Evolutionary conservation across 139 green algal species (phyloP).

Genomic region (Chlorella sp.): DNA sequence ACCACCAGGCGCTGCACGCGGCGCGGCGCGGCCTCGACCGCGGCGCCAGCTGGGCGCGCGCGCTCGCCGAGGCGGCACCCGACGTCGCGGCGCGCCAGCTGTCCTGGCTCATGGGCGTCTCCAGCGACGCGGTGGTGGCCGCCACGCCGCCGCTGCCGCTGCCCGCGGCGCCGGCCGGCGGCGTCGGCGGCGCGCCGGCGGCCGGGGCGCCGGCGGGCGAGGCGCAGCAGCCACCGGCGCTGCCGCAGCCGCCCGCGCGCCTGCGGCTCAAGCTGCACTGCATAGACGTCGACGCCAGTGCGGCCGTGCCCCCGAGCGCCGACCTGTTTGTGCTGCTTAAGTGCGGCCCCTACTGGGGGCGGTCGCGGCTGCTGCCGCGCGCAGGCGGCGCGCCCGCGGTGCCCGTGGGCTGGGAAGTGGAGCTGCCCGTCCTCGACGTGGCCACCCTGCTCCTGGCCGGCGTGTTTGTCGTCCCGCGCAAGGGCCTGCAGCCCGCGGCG

Average conservation of each 20-base stretch:
- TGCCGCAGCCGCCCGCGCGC: background rate
- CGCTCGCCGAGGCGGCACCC: too few relatives aligned
- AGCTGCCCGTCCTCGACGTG: conserved; percentile 22
- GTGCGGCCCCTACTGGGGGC: conserved; percentile 41
- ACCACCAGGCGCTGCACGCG: background rate
- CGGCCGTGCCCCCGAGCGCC: background rate
- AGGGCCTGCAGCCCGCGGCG: too few relatives aligned
- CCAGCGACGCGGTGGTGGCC: too few relatives aligned
- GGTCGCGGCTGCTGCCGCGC: background rate
- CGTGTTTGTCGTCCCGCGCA: too few relatives aligned
- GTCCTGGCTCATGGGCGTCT: too few relatives aligned
- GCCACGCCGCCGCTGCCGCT: too few relatives aligned
- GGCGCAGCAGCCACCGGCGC: background rate
- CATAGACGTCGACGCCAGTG: too few relatives aligned
- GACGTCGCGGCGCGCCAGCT: too few relatives aligned
- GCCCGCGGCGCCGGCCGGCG: too few relatives aligned
- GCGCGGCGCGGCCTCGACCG: too few relatives aligned
- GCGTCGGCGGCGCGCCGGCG: background rate
- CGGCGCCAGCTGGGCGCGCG: too few relatives aligned
- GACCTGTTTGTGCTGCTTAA: conserved; percentile 33
- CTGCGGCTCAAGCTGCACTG: conserved; percentile 4
- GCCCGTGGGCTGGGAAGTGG: conserved; percentile 15
- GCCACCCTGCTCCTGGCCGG: conserved; percentile 25
- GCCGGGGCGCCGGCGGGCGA: background rate
- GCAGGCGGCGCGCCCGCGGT: background rate